Evolutionary conservation across 306 rosid genomes (phyloP).

Genomic region (Urtica urens): DNA sequence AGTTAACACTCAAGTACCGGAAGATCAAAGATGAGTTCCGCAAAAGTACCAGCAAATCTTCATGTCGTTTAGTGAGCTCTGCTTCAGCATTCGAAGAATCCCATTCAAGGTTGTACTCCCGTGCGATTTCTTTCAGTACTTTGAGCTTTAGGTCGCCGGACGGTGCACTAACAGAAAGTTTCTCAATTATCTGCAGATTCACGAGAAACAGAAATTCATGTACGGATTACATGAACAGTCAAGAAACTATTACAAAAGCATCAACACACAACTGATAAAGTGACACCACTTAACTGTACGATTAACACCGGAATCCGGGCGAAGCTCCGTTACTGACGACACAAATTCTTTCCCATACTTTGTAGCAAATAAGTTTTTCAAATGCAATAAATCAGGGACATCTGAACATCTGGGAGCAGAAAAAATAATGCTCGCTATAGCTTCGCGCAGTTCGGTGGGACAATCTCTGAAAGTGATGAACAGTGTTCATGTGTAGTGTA

Average conservation of each 20-base stretch:
- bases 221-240: background rate
- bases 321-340: conserved; percentile 70
- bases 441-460: conserved; percentile 84
- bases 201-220: background rate
- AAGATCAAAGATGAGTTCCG: too few species aligned
- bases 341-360: conserved; percentile 90
- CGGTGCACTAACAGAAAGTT: conserved; percentile 79
- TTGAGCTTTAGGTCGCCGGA: conserved; percentile 65
- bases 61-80: conserved; percentile 72
- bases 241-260: conserved; percentile 7
- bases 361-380: conserved; percentile 69
- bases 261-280: conserved; percentile 15
- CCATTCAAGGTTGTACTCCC: conserved; percentile 68
- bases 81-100: conserved; percentile 72
- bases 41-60: conserved; percentile 81
- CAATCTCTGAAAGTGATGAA: conserved; percentile 48
- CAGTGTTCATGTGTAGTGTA: too few species aligned
- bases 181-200: conserved; percentile 70
- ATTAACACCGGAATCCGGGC: conserved; percentile 95
- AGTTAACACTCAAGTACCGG: too few species aligned
- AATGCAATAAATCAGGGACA: conserved; percentile 79
- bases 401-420: conserved; percentile 99
- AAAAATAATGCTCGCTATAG: conserved; percentile 83
- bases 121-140: conserved; percentile 70
- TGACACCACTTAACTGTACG: conserved; percentile 69